A percentile compares a stretch with the other conserved stretches of the same genome.
These are phyloP conservation scores for Centrapalus pauciflorus DNA, from an alignment of 129 eudicot species.

Conservation along the genomic window DNA sequence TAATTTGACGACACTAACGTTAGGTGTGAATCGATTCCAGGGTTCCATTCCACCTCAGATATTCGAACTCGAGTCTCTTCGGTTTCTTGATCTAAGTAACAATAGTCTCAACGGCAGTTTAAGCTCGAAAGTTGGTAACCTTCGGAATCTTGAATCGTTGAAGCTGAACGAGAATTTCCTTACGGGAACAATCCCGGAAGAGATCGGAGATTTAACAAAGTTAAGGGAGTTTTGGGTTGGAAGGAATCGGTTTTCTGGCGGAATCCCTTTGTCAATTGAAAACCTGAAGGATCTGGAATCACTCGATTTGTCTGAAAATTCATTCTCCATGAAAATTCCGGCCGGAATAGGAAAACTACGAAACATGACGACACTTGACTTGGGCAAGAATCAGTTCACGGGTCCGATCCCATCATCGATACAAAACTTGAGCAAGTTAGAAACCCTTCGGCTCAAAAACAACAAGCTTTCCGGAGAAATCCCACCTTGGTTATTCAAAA, in stretches of 20 bases:
- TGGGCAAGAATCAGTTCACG: slow-evolving; percentile 33
- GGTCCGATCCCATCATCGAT: slow-evolving; percentile 36
- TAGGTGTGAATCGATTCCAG: background rate
- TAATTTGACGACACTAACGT: slow-evolving; percentile 13
- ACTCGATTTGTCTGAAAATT: slow-evolving; percentile 31
- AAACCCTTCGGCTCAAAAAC: slow-evolving; percentile 21
- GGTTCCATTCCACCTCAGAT: background rate
- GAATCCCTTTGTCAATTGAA: slow-evolving; percentile 27
- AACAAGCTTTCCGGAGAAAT: slow-evolving; percentile 36
- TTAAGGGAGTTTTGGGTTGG: slow-evolving; percentile 20
- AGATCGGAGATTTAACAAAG: slow-evolving; percentile 36
- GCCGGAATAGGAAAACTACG: slow-evolving; percentile 29
- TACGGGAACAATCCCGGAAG: slow-evolving; percentile 23
- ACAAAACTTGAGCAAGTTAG: slow-evolving; percentile 21
- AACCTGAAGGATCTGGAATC: slow-evolving; percentile 18
- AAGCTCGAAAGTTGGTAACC: background rate
- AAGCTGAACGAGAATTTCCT: slow-evolving; percentile 16
- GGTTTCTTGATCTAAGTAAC: background rate
- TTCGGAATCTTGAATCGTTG: background rate
- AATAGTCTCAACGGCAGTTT: background rate
- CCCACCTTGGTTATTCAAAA: slow-evolving; percentile 36
- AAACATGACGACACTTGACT: slow-evolving; percentile 32
- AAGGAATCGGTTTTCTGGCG: slow-evolving; percentile 31
- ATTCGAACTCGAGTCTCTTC: background rate
- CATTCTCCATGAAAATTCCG: slow-evolving; percentile 29